These are phyloP conservation scores for Logfia minima DNA, from an alignment of 129 eudicot species.

Conservation along the genomic window DNA sequence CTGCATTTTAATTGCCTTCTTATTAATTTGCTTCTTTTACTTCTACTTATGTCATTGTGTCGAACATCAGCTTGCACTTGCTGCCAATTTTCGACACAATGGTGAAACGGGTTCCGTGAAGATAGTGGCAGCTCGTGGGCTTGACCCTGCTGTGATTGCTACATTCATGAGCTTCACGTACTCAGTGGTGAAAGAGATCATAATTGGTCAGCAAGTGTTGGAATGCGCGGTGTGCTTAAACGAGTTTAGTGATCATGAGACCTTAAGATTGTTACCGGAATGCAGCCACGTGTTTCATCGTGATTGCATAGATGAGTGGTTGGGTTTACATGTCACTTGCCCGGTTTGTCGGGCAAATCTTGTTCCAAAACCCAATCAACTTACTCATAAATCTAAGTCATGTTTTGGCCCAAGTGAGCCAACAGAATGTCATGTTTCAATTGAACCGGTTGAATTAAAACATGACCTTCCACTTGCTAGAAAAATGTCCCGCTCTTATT, in stretches of 20 bases:
- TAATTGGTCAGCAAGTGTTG: conserved; percentile 34
- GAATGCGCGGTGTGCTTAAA: conserved; percentile 59
- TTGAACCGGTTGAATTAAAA: not conserved
- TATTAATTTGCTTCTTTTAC: conserved; percentile 22
- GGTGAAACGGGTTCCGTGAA: not conserved
- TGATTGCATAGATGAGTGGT: conserved; percentile 53
- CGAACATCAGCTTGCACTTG: conserved; percentile 17
- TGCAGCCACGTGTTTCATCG: conserved; percentile 58
- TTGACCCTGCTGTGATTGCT: conserved; percentile 43
- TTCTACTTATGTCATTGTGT: conserved; percentile 31
- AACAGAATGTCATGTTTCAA: conserved; percentile 9
- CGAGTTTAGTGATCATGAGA: conserved; percentile 45
- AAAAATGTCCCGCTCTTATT: conserved; percentile 33
- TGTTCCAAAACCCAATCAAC: conserved; percentile 24
- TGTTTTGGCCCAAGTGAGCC: not conserved
- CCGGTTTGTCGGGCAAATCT: conserved; percentile 59
- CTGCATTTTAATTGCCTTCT: conserved; percentile 13
- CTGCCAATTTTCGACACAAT: not conserved
- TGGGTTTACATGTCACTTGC: conserved; percentile 46
- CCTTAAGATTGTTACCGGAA: conserved; percentile 45
- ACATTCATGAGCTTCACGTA: conserved; percentile 40
- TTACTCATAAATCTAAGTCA: not conserved
- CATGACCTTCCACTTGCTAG: conserved; percentile 4
- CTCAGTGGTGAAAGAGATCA: conserved; percentile 40
- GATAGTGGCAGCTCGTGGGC: conserved; percentile 28